Percentiles rank a stretch among this genome's conserved stretches.
Conservation (phyloP, 2,329 filamentous ascomycete species). For the Ustulina deusta region DNA sequence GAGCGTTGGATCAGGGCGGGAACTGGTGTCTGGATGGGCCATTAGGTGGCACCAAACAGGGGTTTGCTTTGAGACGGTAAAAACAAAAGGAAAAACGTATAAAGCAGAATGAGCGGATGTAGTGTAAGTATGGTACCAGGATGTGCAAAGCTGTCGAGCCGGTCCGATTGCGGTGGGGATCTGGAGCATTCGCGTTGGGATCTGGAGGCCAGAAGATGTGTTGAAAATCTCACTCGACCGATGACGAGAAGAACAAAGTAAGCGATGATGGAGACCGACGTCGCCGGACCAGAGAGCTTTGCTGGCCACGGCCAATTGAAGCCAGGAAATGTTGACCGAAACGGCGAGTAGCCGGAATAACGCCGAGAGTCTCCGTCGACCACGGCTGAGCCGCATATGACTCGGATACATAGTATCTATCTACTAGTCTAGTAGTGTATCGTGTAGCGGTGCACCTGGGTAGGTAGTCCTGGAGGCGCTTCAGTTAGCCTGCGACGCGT, state of each 20-base stretch:
- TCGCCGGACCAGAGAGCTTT: conserved; percentile 24
- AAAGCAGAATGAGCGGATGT: not conserved
- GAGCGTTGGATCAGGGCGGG: too few relatives aligned
- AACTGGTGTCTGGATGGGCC: conserved; percentile 12
- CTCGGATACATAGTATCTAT: conserved; percentile 12
- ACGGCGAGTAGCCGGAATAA: conserved; percentile 37
- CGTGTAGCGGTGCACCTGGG: not conserved
- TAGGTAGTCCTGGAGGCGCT: too few relatives aligned
- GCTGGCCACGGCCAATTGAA: conserved; percentile 27
- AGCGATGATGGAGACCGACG: conserved; percentile 18
- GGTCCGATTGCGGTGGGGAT: conserved; percentile 38
- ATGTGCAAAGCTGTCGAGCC: conserved; percentile 21
- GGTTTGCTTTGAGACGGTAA: conserved; percentile 3
- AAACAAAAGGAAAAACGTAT: conserved; percentile 17
- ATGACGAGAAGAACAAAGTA: not conserved
- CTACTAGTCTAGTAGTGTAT: not conserved
- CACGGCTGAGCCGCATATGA: conserved; percentile 39
- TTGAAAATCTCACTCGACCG: conserved; percentile 20
- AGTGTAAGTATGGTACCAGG: not conserved
- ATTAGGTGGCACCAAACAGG: not conserved
- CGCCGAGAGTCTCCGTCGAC: conserved; percentile 31
- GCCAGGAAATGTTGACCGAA: conserved; percentile 17
- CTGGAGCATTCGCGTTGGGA: conserved; percentile 17
- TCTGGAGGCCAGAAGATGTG: conserved; percentile 23
- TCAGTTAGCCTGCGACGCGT: not conserved